These are phyloP conservation scores for Apiospora kogelbergensis DNA, from an alignment of 2,329 filamentous ascomycete species.

Conservation along the genomic window DNA sequence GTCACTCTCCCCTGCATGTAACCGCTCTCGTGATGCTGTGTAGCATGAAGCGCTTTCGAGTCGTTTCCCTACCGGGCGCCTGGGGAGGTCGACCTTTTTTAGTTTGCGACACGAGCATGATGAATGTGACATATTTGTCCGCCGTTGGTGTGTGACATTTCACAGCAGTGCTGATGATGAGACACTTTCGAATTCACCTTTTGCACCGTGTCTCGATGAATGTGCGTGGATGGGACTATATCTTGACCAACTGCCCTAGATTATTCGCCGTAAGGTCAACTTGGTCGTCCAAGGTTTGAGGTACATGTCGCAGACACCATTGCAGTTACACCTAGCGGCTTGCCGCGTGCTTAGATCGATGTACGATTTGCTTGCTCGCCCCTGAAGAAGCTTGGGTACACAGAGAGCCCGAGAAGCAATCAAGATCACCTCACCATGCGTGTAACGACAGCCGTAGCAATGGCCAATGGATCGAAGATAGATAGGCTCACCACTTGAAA, in stretches of 20 bases:
- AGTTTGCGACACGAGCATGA: not conserved
- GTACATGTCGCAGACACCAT: not conserved
- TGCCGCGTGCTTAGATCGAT: not conserved
- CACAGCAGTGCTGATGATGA: not conserved
- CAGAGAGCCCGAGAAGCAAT: not conserved
- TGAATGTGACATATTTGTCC: not conserved
- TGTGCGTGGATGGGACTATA: too few species aligned
- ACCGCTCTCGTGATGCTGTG: not conserved
- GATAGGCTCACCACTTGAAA: not conserved
- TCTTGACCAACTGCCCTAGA: not conserved
- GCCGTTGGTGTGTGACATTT: not conserved
- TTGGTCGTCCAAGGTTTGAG: too few species aligned
- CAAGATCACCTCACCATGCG: not conserved
- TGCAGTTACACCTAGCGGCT: not conserved
- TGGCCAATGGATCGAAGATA: not conserved
- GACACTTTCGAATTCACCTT: not conserved
- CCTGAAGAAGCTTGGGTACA: not conserved
- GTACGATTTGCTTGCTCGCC: not conserved
- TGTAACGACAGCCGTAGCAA: not conserved
- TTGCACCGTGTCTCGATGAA: not conserved
- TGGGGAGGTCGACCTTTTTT: not conserved
- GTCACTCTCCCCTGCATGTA: not conserved
- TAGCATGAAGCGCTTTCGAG: not conserved
- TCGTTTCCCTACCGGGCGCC: not conserved
- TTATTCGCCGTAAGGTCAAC: not conserved